A percentile compares a stretch with the other conserved stretches of the same genome.
Conservation (phyloP, 2,329 filamentous ascomycete species). For the Sporothrix schenckii region DNA sequence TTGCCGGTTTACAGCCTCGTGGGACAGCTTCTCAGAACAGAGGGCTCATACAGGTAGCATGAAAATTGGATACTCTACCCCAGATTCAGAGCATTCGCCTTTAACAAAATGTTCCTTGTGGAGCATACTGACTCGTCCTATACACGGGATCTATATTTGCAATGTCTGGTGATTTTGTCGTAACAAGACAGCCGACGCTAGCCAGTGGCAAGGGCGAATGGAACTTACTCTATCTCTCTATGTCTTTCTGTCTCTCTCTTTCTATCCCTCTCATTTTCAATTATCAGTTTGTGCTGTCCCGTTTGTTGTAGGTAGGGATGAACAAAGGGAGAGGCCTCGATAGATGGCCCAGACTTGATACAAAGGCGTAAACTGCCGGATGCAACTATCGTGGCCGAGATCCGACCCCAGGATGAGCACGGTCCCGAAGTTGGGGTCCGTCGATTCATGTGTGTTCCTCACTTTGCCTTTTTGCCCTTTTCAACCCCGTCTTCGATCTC, state of each 20-base stretch:
- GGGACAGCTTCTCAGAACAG: background rate
- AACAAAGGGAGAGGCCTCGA: too few relatives aligned
- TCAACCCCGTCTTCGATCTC: background rate
- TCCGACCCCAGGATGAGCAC: background rate
- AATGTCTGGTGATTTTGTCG: background rate
- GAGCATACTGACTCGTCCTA: background rate
- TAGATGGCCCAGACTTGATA: background rate
- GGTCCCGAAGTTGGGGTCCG: background rate
- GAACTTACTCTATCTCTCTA: background rate
- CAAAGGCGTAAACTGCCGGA: background rate
- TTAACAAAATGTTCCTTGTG: background rate
- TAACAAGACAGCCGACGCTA: background rate
- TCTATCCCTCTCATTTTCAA: too few relatives aligned
- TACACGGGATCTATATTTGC: background rate
- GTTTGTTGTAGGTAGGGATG: too few relatives aligned
- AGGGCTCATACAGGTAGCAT: background rate
- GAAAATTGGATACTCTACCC: background rate
- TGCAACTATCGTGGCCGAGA: background rate
- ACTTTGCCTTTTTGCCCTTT: background rate
- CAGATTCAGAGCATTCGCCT: background rate
- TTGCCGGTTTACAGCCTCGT: background rate
- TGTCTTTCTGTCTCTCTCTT: too few relatives aligned
- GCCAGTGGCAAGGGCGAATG: background rate
- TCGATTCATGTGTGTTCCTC: too few relatives aligned
- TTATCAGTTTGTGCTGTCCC: too few relatives aligned